Evolutionary conservation across 164 flowering plant species (phyloP), one percentile per base, ranked within the genome.

Genomic region (Kingdonia uniflora): DNA sequence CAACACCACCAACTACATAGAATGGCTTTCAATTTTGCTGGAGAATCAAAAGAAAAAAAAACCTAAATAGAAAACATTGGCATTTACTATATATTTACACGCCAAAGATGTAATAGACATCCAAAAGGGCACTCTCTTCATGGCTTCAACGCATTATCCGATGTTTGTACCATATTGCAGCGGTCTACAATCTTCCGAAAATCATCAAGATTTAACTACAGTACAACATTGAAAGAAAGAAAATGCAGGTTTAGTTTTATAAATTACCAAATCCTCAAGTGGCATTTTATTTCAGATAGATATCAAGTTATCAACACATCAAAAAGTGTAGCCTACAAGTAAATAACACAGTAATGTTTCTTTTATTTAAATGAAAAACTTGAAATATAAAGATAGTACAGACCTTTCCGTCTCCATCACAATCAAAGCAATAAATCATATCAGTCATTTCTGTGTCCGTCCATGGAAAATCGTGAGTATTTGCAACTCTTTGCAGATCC

Each of bases 391-490:
- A 12, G 20, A 41, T 38, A 10, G 16, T 22, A 42, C 70, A 52
- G 19, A 88, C 99, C 88, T 80, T 92, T 33, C 92, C 85, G 74
- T 80, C 85, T 54, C 81, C 72, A 68, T 88, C 77, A 55, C 64
- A 62, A 61, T 88, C 95, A 63, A 88, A 92, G 70, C 65, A 76
- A 42, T 43, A 49, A 24, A 92, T 77, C 99, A 92, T 92, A 61
- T 82, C 85, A 29, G 54, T 65, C 58, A 88, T 60, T 68, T 92
- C 99, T 63, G 71, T 68, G 54, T 88, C 89, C 2, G 87, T 68
- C 99, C 99, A 88, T 6, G 57, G 66, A 71, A 92, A 92, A 72
- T 92, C 91, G 71, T 92, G 91, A 52, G 75, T 66, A 37, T 33
- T 42, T 20, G 85, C 87, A 37, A 81, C 65, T 72, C 76, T 81